Evolutionary conservation across 2,329 filamentous ascomycete species (phyloP).

Genomic region (Aspergillus arachidicola): DNA sequence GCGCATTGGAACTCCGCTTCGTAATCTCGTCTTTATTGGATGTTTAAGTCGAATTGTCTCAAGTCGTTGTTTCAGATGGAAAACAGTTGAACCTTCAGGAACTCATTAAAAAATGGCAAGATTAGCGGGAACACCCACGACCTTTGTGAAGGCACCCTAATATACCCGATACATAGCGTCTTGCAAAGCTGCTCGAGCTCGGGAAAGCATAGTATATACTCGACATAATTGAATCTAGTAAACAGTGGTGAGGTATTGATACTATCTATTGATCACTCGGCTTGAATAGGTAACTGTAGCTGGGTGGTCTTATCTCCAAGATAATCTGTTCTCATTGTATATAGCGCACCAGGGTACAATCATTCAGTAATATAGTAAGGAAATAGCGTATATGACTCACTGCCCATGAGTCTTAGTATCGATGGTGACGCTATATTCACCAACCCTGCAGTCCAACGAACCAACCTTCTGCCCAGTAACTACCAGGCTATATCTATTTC

Average conservation of each 20-base stretch:
- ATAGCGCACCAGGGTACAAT: no score
- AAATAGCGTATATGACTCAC: no score
- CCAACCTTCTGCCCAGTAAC: no score
- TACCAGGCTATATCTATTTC: no score
- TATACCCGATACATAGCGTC: neutral
- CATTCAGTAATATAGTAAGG: no score
- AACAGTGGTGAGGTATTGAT: neutral
- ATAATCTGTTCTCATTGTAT: no score
- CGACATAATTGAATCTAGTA: neutral
- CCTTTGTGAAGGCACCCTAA: neutral
- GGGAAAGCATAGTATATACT: neutral
- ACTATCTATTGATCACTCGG: neutral
- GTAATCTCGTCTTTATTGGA: neutral
- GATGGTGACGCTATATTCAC: no score
- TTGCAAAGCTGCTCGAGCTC: neutral
- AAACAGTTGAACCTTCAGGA: neutral
- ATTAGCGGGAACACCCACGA: neutral
- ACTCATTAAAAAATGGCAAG: neutral
- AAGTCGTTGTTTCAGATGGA: neutral
- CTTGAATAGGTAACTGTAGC: neutral
- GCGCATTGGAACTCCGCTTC: no score
- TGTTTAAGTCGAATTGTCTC: neutral
- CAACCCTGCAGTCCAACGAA: no score
- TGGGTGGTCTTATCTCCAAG: no score
- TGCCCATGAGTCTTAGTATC: no score